phyloP scores from a whole-genome alignment of 106 monocot species.

The Dioscorea alata region DNA sequence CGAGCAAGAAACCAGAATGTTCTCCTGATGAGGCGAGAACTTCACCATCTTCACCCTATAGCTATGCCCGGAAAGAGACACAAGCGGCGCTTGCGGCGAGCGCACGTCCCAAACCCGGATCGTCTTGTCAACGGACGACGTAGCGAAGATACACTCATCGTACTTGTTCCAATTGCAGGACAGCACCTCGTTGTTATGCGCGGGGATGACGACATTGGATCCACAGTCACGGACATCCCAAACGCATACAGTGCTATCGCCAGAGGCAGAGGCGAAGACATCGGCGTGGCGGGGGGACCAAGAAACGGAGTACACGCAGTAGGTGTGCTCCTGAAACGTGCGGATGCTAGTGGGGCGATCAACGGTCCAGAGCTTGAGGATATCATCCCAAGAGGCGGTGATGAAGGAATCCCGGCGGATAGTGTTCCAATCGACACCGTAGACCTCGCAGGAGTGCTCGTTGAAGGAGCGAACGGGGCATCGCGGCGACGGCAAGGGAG shows the following conservation, averaged over 20 bases:
- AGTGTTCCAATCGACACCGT: conserved; percentile 92
- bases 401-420: conserved; percentile 90
- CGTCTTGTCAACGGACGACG: conserved; percentile 79
- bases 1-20: conserved; percentile 63
- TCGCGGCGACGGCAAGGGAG: conserved; percentile 54
- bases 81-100: conserved; percentile 42
- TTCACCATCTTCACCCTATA: conserved; percentile 70
- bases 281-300: conserved; percentile 90
- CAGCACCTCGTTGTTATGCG: conserved; percentile 88
- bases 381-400: conserved; percentile 92
- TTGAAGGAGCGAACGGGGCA: conserved; percentile 70
- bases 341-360: conserved; percentile 73
- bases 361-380: conserved; percentile 85
- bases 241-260: conserved; percentile 72
- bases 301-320: conserved; percentile 80
- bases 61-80: conserved; percentile 69
- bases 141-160: conserved; percentile 74
- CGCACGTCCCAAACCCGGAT: conserved; percentile 88
- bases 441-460: conserved; percentile 91
- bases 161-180: conserved; percentile 97
- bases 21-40: conserved; percentile 84
- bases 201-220: conserved; percentile 66
- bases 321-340: conserved; percentile 86
- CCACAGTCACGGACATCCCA: conserved; percentile 88
- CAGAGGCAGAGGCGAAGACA: conserved; percentile 91